Conservation (phyloP, 179 eudicot genomes). For the Beta macrorhiza region DNA sequence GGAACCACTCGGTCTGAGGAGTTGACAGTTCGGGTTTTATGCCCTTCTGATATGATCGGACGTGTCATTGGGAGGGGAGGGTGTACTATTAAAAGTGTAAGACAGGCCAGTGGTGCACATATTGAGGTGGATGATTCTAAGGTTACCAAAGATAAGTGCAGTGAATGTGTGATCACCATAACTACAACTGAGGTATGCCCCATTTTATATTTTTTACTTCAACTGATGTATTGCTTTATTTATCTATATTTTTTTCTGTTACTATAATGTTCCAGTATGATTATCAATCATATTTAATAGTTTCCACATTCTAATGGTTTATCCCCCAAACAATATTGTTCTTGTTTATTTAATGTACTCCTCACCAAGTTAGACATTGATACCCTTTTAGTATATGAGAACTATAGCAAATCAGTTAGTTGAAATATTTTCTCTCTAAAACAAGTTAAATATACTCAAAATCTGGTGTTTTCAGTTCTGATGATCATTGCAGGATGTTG, state of each 20-base stretch:
- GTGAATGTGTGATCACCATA: conserved; percentile 63
- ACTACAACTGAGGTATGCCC: conserved; percentile 67
- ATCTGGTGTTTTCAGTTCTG: not conserved
- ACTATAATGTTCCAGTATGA: not conserved
- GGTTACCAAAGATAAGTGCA: conserved; percentile 39
- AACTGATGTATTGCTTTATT: not conserved
- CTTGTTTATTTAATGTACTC: not conserved
- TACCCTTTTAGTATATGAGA: not conserved
- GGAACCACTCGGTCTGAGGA: conserved; percentile 66
- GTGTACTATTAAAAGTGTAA: conserved; percentile 65
- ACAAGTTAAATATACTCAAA: not conserved
- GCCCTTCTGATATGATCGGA: conserved; percentile 83
- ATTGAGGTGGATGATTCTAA: conserved; percentile 74
- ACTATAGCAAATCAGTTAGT: not conserved
- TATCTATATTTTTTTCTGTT: not conserved
- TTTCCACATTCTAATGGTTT: not conserved
- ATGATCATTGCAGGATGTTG: not conserved
- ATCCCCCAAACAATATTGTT: not conserved
- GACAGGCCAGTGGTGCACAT: conserved; percentile 88
- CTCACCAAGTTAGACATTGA: not conserved
- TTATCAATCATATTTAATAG: not conserved
- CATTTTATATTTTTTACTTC: not conserved
- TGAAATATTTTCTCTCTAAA: not conserved
- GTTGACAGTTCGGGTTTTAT: conserved; percentile 63
- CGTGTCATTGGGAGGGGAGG: conserved; percentile 99